These are phyloP conservation scores for Quercus glauca DNA, from an alignment of 306 rosid genomes.

Conservation along the genomic window DNA sequence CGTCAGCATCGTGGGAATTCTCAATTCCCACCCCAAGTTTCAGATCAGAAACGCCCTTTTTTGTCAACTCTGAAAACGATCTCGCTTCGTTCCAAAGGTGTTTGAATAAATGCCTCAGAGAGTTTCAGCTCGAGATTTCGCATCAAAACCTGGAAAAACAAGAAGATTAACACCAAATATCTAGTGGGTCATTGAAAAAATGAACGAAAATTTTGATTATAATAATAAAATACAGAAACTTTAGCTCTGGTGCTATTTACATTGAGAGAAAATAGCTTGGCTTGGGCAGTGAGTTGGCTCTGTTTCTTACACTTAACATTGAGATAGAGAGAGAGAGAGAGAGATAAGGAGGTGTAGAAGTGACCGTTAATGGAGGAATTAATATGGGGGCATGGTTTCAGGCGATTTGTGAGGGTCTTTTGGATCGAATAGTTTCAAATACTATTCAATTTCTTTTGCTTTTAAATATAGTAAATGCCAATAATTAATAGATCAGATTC, in stretches of 20 bases:
- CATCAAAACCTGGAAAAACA: not conserved
- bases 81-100: constrained; percentile 15
- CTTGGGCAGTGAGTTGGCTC: not conserved
- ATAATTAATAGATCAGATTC: not conserved
- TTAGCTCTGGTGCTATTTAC: not conserved
- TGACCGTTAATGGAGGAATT: constrained; percentile 33
- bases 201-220: not conserved
- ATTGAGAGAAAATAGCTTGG: not conserved
- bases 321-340: not conserved
- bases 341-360: constrained; percentile 11
- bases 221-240: not conserved
- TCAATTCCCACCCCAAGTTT: constrained; percentile 9
- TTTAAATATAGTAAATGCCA: not conserved
- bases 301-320: not conserved
- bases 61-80: constrained; percentile 22
- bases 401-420: constrained; percentile 41
- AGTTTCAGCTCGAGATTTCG: not conserved
- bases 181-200: not conserved
- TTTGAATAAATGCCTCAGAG: constrained; percentile 13
- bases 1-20: constrained; percentile 65
- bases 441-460: not conserved
- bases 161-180: not conserved
- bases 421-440: constrained; percentile 40
- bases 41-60: constrained; percentile 19
- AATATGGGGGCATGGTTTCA: constrained; percentile 4